A percentile compares a stretch with the other conserved stretches of the same genome.
Conservation (phyloP, 2,329 filamentous ascomycete genomes). For the Ophiocordyceps camponoti-saundersi region DNA sequence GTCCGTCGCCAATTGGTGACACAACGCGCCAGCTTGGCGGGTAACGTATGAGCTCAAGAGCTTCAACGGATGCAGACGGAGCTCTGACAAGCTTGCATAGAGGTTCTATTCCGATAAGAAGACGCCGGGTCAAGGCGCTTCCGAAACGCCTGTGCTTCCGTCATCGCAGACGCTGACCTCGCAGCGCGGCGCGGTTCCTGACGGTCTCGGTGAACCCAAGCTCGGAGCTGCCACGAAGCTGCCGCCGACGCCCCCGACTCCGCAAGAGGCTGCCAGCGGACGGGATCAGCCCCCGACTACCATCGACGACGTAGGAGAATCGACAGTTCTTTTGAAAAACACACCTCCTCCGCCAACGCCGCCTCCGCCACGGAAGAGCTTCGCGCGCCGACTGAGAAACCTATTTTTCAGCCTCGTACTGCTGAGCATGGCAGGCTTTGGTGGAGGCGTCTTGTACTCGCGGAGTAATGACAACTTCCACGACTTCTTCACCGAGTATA, state of each 20-base stretch:
- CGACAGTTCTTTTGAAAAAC: slow-evolving; percentile 3
- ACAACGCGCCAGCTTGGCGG: slow-evolving; percentile 14
- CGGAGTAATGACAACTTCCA: slow-evolving; percentile 95
- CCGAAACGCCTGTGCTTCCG: slow-evolving; percentile 34
- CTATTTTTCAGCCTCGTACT: slow-evolving; percentile 63
- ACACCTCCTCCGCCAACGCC: slow-evolving; percentile 14
- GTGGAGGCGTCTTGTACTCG: slow-evolving; percentile 81
- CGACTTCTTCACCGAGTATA: slow-evolving; percentile 95
- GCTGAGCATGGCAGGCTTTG: slow-evolving; percentile 63
- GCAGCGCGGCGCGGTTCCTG: slow-evolving; percentile 23
- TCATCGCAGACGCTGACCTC: slow-evolving; percentile 33
- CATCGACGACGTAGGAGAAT: slow-evolving; percentile 7
- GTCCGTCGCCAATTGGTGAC: slow-evolving; percentile 37
- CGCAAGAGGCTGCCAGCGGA: slow-evolving; percentile 5
- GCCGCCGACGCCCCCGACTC: slow-evolving; percentile 13
- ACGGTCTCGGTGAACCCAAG: slow-evolving; percentile 17
- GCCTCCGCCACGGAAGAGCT: slow-evolving; percentile 37
- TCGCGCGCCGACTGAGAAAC: slow-evolving; percentile 56
- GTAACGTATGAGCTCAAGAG: slow-evolving; percentile 12
- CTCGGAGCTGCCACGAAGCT: slow-evolving; percentile 15
- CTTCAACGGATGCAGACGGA: neutral
- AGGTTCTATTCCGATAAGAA: slow-evolving; percentile 39
- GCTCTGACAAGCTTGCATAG: slow-evolving; percentile 14
- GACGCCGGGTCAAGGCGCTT: slow-evolving; percentile 29
- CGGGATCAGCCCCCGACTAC: slow-evolving; percentile 1